Conservation (phyloP, 202 grass and related monocot genomes). For the Dendrocalamus latiflorus region DNA sequence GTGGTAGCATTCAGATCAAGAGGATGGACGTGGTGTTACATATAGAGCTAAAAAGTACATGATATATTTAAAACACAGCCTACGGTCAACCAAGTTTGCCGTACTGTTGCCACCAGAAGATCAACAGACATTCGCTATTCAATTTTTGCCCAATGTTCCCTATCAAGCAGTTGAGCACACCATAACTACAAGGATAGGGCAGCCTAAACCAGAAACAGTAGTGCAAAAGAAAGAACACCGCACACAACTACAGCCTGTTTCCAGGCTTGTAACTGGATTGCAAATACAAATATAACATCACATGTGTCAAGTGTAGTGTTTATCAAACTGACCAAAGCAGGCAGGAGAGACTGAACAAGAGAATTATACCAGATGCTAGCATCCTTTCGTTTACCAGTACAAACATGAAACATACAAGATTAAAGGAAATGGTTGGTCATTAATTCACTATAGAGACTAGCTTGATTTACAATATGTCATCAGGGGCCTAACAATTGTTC, state of each 20-base stretch:
- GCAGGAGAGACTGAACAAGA: background rate
- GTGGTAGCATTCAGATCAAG: no score
- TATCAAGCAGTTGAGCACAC: background rate
- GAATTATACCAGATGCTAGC: background rate
- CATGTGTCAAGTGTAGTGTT: background rate
- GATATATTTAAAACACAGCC: background rate
- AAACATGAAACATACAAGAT: conserved; percentile 7
- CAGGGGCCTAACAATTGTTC: background rate
- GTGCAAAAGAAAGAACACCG: background rate
- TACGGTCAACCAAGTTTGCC: background rate
- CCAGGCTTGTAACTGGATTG: background rate
- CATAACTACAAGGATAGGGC: background rate
- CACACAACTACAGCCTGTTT: background rate
- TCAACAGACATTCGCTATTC: background rate
- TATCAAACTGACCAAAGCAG: background rate
- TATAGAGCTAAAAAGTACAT: background rate
- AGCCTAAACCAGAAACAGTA: background rate
- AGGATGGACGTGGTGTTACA: no score
- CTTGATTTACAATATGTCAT: conserved; percentile 30
- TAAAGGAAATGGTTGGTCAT: background rate
- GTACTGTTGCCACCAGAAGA: conserved; percentile 1
- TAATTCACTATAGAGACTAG: background rate
- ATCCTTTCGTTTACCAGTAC: conserved; percentile 24
- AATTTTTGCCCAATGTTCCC: background rate
- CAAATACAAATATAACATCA: conserved; percentile 13